Conservation (phyloP, 805 yeast species). For the Blastobotrys peoriensis region DNA sequence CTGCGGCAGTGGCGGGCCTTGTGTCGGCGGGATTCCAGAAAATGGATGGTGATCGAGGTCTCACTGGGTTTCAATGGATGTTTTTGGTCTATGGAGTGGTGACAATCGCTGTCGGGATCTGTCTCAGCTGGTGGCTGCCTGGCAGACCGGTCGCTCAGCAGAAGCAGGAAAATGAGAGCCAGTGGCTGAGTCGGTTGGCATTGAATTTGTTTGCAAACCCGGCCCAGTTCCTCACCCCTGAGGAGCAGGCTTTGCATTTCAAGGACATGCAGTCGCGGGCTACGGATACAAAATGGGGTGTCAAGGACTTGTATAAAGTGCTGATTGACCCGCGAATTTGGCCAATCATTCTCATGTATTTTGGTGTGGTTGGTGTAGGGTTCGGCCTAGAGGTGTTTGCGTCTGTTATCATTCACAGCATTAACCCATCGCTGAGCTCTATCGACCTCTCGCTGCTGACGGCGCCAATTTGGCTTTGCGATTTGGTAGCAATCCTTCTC, state of each 20-base stretch:
- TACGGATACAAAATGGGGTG: constrained; percentile 45
- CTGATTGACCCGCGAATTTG: constrained; percentile 61
- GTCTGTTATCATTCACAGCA: constrained; percentile 62
- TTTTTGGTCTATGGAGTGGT: constrained; percentile 69
- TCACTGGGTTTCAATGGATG: constrained; percentile 84
- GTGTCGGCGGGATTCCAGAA: constrained; percentile 84
- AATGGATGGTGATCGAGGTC: constrained; percentile 66
- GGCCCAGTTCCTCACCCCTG: constrained; percentile 34
- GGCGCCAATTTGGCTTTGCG: constrained; percentile 90
- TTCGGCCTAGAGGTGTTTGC: constrained; percentile 82
- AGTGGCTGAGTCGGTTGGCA: constrained; percentile 8
- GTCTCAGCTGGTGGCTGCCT: constrained; percentile 78
- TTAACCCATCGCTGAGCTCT: constrained; percentile 56
- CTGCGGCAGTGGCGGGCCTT: constrained; percentile 84
- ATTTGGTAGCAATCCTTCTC: constrained; percentile 63
- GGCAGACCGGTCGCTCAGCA: constrained; percentile 55
- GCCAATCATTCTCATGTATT: constrained; percentile 83
- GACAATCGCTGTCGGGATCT: constrained; percentile 57
- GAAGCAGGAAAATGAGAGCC: constrained; percentile 2
- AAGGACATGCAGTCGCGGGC: constrained; percentile 54
- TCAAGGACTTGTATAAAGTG: constrained; percentile 50
- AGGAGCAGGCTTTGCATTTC: constrained; percentile 52
- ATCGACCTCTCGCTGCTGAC: constrained; percentile 68
- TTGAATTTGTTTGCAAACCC: background rate
- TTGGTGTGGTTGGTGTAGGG: constrained; percentile 91